Conservation (phyloP, 495 filamentous ascomycete genomes). For the Penicillium crystallinum region DNA sequence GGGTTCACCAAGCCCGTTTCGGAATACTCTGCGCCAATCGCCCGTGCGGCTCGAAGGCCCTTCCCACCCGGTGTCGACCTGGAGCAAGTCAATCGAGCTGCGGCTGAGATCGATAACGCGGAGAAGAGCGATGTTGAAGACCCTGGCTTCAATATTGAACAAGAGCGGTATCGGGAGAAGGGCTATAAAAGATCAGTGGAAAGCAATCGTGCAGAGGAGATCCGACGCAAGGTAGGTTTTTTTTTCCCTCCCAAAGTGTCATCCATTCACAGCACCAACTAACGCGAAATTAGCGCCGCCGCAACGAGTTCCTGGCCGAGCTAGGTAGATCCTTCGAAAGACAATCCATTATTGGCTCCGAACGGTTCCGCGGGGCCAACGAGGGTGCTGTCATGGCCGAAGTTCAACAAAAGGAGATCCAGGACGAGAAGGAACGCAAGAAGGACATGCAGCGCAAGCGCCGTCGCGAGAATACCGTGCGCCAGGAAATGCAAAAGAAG, state of each 20-base stretch:
- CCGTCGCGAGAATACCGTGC: constrained; percentile 91
- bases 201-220: constrained; percentile 50
- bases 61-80: constrained; percentile 45
- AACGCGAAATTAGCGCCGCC: constrained; percentile 46
- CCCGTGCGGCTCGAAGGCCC: constrained; percentile 15
- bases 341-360: constrained; percentile 48
- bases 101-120: constrained; percentile 60
- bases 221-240: constrained; percentile 51
- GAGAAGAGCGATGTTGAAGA: constrained; percentile 64
- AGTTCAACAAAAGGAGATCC: constrained; percentile 82
- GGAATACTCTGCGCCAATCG: neutral
- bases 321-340: constrained; percentile 49
- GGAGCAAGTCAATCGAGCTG: constrained; percentile 58
- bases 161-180: constrained; percentile 47
- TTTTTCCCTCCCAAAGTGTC: neutral
- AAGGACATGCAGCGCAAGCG: constrained; percentile 99
- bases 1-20: constrained; percentile 10
- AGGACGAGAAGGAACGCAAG: constrained; percentile 97
- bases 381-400: constrained; percentile 71
- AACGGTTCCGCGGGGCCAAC: constrained; percentile 50
- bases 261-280: constrained; percentile 12
- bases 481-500: constrained; percentile 78
- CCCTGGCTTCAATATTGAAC: constrained; percentile 56
- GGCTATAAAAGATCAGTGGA: constrained; percentile 57
- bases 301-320: constrained; percentile 43